Base-by-base conservation (phyloP, 1,139 yeast species). In the Protomyces gravidus region DNA sequence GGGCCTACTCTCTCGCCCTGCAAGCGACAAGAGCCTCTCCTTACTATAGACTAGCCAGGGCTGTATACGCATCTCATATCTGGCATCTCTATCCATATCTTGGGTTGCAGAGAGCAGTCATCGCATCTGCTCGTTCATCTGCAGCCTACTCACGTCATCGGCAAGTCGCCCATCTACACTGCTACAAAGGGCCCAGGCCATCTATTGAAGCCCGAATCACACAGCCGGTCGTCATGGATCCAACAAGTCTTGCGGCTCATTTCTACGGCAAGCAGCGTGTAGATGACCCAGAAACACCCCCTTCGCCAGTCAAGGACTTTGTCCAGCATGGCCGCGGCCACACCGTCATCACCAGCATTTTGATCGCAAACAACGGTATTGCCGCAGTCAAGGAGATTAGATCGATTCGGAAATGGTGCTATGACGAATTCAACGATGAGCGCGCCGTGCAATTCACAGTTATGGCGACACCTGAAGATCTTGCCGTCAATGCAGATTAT, bases 391-490 rank as follows among this genome's bases (percentile, higher is more conserved):
- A 92, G 74, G 97, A 92, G 76, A 94, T 94, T 71, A 82, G 99
- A 69, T 88, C 96, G 11, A 89, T 92, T 55, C 83, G 98, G 75
- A 90, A 90, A 79, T 94, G 98, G 98, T 92, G 97, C 47, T 94
- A 92, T 74, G 97, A 92, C 74, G 89, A 97, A 27, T 92, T 92
- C 76, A 96, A 96, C 65, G 85, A 94, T 70, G 97, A 92, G 74
- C 81, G 87, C 70, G 90, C 95, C 64, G 86, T 92, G 66, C 89
- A 88, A 68, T 94, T 92, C 71, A 92, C 92, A 45, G 97, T 87
- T 50, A 92, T 92, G 99, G 98, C 98, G 62, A 92, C 99, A 25
- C 98, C 98, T 21, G 99, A 92, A 74, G 99, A 92, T 77, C 77
- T 92, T 69, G 90, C 82, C 67, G 96, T 97, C 65, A 94, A 94